Base-by-base conservation (phyloP, 495 filamentous ascomycete genomes). In the Corynascus novoguineensis region DNA sequence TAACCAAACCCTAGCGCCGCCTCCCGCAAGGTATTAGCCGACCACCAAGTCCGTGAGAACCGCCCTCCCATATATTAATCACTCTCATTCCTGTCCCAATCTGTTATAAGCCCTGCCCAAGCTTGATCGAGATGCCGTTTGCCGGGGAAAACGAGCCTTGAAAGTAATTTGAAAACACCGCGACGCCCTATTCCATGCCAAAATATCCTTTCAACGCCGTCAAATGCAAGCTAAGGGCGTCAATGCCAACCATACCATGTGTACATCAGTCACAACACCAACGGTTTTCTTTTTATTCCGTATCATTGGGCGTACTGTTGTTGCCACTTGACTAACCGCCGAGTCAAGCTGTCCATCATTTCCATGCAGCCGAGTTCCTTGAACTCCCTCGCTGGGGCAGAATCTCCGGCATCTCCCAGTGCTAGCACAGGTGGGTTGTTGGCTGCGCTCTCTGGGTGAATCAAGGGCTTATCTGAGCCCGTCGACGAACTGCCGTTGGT, bases 331-430 rank as follows among this genome's bases (percentile, higher is more conserved):
- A 91, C 78, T 58, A 91, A 67, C 65, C 87, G 79, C 52, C 85
- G 81, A 29, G 86, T 89, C 67, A 91, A 72, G 60, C 81, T 80
- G 68, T 90, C 87, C 87, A 90, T 91, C 87, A 90, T 91, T 65
- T 89, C 86, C 48, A 88, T 68, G 65, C 84, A 87, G 55, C 75
- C 83, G 47, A 90, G 67, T 14, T 85, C 82, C 53, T 81, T 84
- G 68, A 90, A 91, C 4, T 86, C 75, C 44, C 60, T 66, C 44
- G 73, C 79, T 41, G 73, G 53, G 1, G 38, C 14, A 22, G 31
- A 29, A 0, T 35, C 21, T 1, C 46, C 55, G 31, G 27, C 24
- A 25, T 50, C 10, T 53, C 46, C 31, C 29, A 46, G 10, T 8
- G 15, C 24, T 7, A 34, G 28, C 19, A 29, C 17, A 1, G 57